Base-by-base conservation (phyloP, 1,284 basidiomycete species). In the Ceraceosorus guamensis region DNA sequence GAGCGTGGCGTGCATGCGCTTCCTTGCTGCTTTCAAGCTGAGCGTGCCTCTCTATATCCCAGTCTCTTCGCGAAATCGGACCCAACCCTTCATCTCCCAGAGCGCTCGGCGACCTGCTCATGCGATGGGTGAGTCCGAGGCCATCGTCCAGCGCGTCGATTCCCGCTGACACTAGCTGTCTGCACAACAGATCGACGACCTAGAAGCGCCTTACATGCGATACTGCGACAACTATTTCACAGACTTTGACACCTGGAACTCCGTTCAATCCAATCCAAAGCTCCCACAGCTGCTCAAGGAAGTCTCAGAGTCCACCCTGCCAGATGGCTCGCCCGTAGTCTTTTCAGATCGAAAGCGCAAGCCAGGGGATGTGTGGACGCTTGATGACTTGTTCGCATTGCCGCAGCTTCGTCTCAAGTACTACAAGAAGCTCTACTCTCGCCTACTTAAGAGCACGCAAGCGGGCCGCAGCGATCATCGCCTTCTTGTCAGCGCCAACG, bases 1-100 rank as follows among this genome's bases (percentile, higher is more conserved):
- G 37, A 41, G 37, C n/a, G n/a, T 41, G 50, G 46, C 34, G 30
- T 30, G n/a, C 24, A 13, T 35, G 2, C 31, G 32, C 34, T 6
- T 32, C 37, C 8, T 8, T 41, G 37, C 8, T 41, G 37, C 37
- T 41, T n/a, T 8, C 37, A 41, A 8, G 37, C 53, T 24, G 75
- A 93, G 91, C n/a, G n/a, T n/a, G n/a, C n/a, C n/a, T n/a, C n/a
- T n/a, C n/a, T n/a, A n/a, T n/a, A n/a, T n/a, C 37, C 8, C 37
- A 41, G 37, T 88, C 88, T 82, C 80, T 98, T 60, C 90, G 88
- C 76, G 91, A 95, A 62, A 92, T 98, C 60, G 93, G 91, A 6
- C 84, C 87, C 46, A 90, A 87, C 77, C 91, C 92, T 0, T 85
- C 89, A 1, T 89, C 88, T n/a, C 90, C 93, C 13, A 95, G 93